phyloP scores from a whole-genome alignment of 2,329 filamentous ascomycete genomes.

The Fusarium sulawesiense region DNA sequence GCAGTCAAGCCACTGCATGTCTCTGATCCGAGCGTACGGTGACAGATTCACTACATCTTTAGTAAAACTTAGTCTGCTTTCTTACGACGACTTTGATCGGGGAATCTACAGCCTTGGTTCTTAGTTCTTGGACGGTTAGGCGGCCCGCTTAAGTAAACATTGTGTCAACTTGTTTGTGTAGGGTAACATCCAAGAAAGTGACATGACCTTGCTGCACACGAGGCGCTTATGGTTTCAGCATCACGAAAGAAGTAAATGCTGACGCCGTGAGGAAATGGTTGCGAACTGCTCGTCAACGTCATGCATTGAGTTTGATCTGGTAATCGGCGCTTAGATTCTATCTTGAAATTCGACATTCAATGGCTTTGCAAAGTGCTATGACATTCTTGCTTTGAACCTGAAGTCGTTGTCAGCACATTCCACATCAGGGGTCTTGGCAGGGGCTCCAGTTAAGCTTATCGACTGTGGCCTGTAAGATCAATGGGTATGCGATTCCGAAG shows the following conservation, averaged over 20 bases:
- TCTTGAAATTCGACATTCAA: no score
- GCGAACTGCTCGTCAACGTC: not conserved
- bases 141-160: conserved; percentile 1
- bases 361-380: not conserved
- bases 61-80: not conserved
- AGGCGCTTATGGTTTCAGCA: conserved; percentile 14
- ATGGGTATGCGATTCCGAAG: not conserved
- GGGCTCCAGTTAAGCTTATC: conserved; percentile 17
- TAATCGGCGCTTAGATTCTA: not conserved
- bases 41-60: not conserved
- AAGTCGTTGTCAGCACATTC: not conserved
- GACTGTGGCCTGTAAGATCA: not conserved
- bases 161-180: not conserved
- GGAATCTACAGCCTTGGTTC: not conserved
- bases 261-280: not conserved
- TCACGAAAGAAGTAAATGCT: not conserved
- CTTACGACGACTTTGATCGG: not conserved
- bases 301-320: not conserved
- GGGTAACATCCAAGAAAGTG: not conserved
- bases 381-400: not conserved
- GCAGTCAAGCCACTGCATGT: not conserved
- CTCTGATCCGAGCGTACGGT: not conserved
- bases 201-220: conserved; percentile 1
- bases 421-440: conserved; percentile 7
- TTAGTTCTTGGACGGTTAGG: not conserved